phyloP scores from a whole-genome alignment of 164 flowering plant genomes.

The Cinnamomum micranthum region DNA sequence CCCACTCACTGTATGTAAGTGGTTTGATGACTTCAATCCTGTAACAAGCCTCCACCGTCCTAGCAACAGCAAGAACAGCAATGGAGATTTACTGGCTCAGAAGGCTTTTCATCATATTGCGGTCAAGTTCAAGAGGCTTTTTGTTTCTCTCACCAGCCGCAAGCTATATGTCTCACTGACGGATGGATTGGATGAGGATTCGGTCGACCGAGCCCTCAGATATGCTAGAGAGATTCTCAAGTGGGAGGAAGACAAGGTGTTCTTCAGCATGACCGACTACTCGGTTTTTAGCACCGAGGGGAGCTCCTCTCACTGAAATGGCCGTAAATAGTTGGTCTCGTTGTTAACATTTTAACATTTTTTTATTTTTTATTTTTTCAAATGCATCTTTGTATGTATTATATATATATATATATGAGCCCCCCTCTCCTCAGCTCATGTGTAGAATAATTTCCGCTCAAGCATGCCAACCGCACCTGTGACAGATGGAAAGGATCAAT shows the following conservation, averaged over 20 bases:
- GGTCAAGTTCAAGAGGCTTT: constrained; percentile 84
- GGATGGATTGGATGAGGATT: constrained; percentile 59
- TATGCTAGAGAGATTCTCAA: constrained; percentile 80
- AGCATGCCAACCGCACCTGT: too few species aligned
- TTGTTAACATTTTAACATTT: neutral
- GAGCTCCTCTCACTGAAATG: constrained; percentile 49
- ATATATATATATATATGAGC: too few species aligned
- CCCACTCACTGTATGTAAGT: constrained; percentile 65
- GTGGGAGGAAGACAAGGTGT: constrained; percentile 80
- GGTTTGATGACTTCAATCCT: constrained; percentile 90
- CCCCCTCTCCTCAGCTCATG: too few species aligned
- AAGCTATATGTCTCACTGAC: constrained; percentile 67
- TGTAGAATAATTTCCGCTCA: too few species aligned
- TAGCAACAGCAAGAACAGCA: constrained; percentile 33
- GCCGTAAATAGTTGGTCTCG: neutral
- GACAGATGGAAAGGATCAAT: too few species aligned
- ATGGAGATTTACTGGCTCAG: constrained; percentile 54
- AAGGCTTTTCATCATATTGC: constrained; percentile 75
- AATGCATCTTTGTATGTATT: neutral
- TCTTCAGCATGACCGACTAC: constrained; percentile 52
- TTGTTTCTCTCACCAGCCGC: constrained; percentile 58
- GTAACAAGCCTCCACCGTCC: constrained; percentile 45
- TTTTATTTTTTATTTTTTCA: too few species aligned
- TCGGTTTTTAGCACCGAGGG: constrained; percentile 72
- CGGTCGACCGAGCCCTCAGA: constrained; percentile 69